Evolutionary conservation across 2,329 filamentous ascomycete species (phyloP).

Genomic region (Chrysosporium queenslandicum): DNA sequence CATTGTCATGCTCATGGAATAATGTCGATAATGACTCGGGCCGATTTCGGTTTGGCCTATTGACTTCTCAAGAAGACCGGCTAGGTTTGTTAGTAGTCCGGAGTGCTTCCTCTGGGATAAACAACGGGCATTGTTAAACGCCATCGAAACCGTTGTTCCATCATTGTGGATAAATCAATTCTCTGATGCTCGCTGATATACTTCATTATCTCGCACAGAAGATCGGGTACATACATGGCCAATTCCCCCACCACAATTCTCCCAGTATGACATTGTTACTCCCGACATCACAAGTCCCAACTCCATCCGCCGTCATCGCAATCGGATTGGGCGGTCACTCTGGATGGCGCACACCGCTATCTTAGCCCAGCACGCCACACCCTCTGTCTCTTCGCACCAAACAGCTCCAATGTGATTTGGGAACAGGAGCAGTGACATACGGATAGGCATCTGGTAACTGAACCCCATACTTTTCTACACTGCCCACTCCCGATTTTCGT

Average conservation of each 20-base stretch:
- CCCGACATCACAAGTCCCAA: neutral
- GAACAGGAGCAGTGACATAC: neutral
- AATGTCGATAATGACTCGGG: neutral
- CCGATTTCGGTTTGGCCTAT: neutral
- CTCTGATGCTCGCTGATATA: too few species aligned
- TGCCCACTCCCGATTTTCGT: constrained; percentile 5
- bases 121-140: too few species aligned
- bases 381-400: neutral
- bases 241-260: neutral
- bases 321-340: neutral
- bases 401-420: neutral
- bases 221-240: too few species aligned
- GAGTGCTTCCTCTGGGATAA: too few species aligned
- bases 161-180: too few species aligned
- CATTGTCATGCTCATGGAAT: too few species aligned
- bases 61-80: too few species aligned
- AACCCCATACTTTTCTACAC: too few species aligned
- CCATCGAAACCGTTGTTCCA: too few species aligned
- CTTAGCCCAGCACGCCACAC: constrained; percentile 3
- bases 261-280: neutral
- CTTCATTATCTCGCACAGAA: too few species aligned
- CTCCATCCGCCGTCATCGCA: neutral
- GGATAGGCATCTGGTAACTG: neutral
- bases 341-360: constrained; percentile 3
- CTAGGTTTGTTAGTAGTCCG: too few species aligned